Base-by-base conservation (phyloP, 2,329 filamentous ascomycete genomes). In the Fusarium metavorans region DNA sequence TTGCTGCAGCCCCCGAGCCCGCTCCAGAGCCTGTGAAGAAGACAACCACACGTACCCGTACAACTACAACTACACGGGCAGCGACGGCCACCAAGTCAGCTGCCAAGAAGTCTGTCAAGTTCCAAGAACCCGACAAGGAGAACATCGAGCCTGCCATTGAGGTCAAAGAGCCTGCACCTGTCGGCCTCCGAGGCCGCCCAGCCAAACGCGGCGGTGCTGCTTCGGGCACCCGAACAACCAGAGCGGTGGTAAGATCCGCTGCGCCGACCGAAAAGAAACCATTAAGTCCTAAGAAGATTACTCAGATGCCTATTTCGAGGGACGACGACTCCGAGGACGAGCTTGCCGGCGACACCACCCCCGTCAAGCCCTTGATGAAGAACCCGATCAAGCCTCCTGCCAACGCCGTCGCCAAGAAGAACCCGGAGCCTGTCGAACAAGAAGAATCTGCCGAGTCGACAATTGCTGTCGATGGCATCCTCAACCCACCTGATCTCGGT, bases 51-150 rank as follows among this genome's bases (percentile, higher is more conserved):
- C 80, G 80, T 43, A 73, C 68, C 56, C 82, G 73, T 67, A 68
- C 75, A 32, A 70, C 75, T 43, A 68, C 78, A 18, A 70, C 76
- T n/a, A 78, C 80, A 50, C 84, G 83, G 34, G 72, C 79, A 18
- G 80, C 83, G 37, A 71, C 78, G 3, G 79, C 81, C 39, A 79
- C 81, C 25, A 88, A 85, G 80, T 81, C 88, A 20, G 83, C 85
- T 6, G 81, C 85, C 37, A 91, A 89, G 83, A 92, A 92, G 84
- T 87, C 85, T 4, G 90, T 92, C 77, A 91, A 88, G 67, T 92
- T 92, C 79, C 86, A 91, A 78, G 89, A 90, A 75, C 88, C 89
- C 4, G 90, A 91, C 79, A 92, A 92, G 82, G 91, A 92, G 79
- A 92, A 92, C 73, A 81, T 90, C 41, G 80, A 85, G 23, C 89